Conservation (phyloP, 495 filamentous ascomycete species). For the Xylaria grammica region DNA sequence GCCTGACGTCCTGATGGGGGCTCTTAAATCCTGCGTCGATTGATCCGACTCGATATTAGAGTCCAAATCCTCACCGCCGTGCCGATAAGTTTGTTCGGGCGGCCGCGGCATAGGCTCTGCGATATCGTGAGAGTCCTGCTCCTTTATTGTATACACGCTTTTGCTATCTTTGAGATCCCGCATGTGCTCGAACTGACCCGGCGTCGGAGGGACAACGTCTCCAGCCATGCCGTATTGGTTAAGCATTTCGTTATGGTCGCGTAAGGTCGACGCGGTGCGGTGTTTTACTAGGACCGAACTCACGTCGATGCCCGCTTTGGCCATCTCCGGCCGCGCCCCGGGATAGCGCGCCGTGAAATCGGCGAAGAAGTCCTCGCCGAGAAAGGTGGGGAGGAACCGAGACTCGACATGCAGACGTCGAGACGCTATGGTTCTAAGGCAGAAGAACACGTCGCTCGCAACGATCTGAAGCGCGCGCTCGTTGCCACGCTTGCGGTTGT, state of each 20-base stretch:
- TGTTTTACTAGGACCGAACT: conserved; percentile 25
- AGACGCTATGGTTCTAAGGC: conserved; percentile 23
- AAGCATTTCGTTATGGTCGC: conserved; percentile 32
- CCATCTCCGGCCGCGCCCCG: conserved; percentile 26
- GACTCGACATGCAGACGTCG: conserved; percentile 4
- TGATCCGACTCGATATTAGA: neutral
- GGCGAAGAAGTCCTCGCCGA: conserved; percentile 34
- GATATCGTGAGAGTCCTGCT: neutral
- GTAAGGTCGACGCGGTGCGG: neutral
- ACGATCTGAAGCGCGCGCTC: conserved; percentile 23
- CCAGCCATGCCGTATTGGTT: conserved; percentile 19
- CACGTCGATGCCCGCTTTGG: conserved; percentile 34
- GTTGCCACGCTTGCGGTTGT: conserved; percentile 5
- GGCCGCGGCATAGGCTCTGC: no score
- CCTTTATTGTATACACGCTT: conserved; percentile 17
- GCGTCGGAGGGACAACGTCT: neutral
- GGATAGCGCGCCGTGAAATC: conserved; percentile 26
- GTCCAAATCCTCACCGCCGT: no score
- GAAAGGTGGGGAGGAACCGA: conserved; percentile 25
- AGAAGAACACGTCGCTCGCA: conserved; percentile 31
- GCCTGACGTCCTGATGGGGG: neutral
- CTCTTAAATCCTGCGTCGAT: no score
- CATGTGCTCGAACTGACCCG: conserved; percentile 27
- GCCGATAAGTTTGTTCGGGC: neutral
- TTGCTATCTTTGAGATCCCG: neutral